Evolutionary conservation across 2,329 filamentous ascomycete species (phyloP).

Genomic region (Fusarium sterilihyphosum): DNA sequence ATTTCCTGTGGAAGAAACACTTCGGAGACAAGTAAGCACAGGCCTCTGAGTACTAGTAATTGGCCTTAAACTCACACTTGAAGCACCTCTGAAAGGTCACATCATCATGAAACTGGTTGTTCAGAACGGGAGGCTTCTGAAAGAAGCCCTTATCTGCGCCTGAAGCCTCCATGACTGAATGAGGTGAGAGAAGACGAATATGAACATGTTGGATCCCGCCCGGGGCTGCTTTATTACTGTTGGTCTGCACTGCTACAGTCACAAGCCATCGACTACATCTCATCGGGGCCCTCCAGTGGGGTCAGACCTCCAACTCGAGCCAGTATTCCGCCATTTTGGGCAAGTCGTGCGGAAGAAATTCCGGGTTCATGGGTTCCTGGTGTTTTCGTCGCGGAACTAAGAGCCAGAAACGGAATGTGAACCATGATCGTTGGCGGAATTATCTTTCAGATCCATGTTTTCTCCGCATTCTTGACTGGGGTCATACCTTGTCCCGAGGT

Average conservation of each 20-base stretch:
- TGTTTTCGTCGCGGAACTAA: background rate
- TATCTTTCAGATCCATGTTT: background rate
- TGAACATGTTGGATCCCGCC: background rate
- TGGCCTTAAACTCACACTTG: slow-evolving; percentile 52
- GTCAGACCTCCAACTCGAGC: slow-evolving; percentile 1
- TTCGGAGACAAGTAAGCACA: slow-evolving; percentile 37
- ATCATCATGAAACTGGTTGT: slow-evolving; percentile 68
- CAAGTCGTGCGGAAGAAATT: background rate
- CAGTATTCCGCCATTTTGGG: background rate
- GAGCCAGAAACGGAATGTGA: background rate
- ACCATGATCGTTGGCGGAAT: background rate
- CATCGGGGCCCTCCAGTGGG: slow-evolving; percentile 28
- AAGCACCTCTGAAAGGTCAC: slow-evolving; percentile 62
- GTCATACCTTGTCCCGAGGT: background rate
- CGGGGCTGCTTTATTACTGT: background rate
- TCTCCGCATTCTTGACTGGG: background rate
- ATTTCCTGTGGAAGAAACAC: slow-evolving; percentile 60
- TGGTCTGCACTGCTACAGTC: slow-evolving; percentile 17
- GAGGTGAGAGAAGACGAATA: background rate
- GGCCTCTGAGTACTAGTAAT: no score
- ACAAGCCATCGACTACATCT: slow-evolving; percentile 31
- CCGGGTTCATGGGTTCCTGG: background rate
- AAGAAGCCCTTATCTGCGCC: slow-evolving; percentile 64
- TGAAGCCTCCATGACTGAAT: slow-evolving; percentile 53
- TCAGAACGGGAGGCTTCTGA: slow-evolving; percentile 60